Base-by-base conservation (phyloP, 306 rosid species). In the Carpinus fangiana region DNA sequence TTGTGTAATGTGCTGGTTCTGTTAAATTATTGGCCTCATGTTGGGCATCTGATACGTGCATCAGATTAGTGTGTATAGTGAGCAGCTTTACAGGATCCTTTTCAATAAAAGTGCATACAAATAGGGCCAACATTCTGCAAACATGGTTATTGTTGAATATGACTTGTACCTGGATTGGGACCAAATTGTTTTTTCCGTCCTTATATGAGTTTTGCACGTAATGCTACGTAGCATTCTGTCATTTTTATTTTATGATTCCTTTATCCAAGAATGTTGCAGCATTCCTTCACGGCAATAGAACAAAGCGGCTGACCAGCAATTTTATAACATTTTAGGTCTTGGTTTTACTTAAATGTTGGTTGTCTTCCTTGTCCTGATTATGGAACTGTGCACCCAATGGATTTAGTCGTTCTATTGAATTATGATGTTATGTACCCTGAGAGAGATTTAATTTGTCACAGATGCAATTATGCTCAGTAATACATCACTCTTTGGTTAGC, bases 61-160 rank as follows among this genome's bases (percentile, higher is more conserved):
- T 0, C 20, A 14, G 62, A 51, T 48, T 73, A 69, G 21, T 57
- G 48, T 21, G 12, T 55, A 72, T 31, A 48, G 47, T 70, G 59
- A 69, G 43, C 62, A 43, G 51, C 65, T 45, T 53, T 65, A 17
- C 16, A 11, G 62, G 48, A 82, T 51, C 46, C 70, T 77, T 73
- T 66, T 67, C 45, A 50, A 68, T 8, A 16, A 70, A 53, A 66
- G 67, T 57, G 47, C 74, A 21, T 34, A 73, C 72, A 64, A 75
- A 59, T 23, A 80, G 26, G 77, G 20, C 65, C 17, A 23, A 12
- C 28, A 76, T 64, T 36, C 55, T 73, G 69, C 2, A 59, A 68
- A 41, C 20, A 2, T 70, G 43, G 65, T 12, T 73, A 45, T 45
- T 76, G 7, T 67, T 18, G 70, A 28, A 23, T 41, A 60, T 65